Conservation (phyloP, 2,329 filamentous ascomycete genomes). For the Torrubiellomyces zombiae region DNA sequence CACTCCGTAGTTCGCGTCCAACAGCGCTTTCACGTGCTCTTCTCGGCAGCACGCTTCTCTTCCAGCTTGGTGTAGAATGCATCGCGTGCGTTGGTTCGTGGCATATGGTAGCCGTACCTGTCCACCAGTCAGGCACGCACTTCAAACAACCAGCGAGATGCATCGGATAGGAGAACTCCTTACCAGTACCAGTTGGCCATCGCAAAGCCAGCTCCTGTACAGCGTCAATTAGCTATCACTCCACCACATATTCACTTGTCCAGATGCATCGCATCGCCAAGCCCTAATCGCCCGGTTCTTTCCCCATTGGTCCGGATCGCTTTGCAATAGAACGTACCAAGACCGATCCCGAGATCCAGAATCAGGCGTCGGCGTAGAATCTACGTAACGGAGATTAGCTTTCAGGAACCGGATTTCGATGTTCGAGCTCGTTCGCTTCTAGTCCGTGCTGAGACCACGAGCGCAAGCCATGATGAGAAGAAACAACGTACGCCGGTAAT, state of each 20-base stretch:
- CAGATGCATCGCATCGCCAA: too few species aligned
- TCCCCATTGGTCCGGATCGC: too few species aligned
- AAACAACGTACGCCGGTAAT: slow-evolving; percentile 40
- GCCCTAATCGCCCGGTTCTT: too few species aligned
- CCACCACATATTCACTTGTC: too few species aligned
- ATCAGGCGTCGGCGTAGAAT: slow-evolving; percentile 45
- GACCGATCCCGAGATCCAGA: slow-evolving; percentile 35
- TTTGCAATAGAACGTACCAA: slow-evolving; percentile 33
- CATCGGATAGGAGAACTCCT: slow-evolving; percentile 7
- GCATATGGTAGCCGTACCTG: slow-evolving; percentile 48
- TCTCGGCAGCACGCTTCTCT: slow-evolving; percentile 31
- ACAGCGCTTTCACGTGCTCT: slow-evolving; percentile 9
- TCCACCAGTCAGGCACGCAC: slow-evolving; percentile 4
- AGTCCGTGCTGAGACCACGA: too few species aligned
- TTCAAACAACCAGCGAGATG: neutral
- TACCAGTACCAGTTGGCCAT: slow-evolving; percentile 44
- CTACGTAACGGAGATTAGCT: too few species aligned
- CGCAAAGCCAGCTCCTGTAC: slow-evolving; percentile 32
- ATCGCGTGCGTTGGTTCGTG: slow-evolving; percentile 41
- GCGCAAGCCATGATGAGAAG: too few species aligned
- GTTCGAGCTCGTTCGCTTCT: too few species aligned
- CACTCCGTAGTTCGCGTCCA: slow-evolving; percentile 3
- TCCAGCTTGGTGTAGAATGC: slow-evolving; percentile 41
- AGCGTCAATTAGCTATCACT: slow-evolving; percentile 16
- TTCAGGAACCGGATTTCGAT: too few species aligned